A percentile compares a stretch with the other conserved stretches of the same genome.
phyloP scores from a whole-genome alignment of 768 basidiomycete genomes.

The Kwoniella dendrophila region DNA sequence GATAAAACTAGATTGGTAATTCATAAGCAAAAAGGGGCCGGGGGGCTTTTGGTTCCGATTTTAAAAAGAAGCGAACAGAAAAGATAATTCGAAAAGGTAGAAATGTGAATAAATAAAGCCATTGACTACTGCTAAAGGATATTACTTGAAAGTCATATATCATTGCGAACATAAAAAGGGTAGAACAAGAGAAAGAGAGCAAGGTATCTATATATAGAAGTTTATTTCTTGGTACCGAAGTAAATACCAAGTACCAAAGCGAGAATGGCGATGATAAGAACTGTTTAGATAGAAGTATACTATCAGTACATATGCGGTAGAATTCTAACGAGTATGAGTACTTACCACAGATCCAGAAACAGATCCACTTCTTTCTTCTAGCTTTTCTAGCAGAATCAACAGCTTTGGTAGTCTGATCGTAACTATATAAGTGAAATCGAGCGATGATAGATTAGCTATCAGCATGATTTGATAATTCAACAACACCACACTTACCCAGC shows the following conservation, averaged over 20 bases:
- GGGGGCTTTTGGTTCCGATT: too few relatives aligned
- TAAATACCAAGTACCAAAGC: slow-evolving; percentile 38
- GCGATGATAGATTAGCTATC: background rate
- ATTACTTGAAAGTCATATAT: too few relatives aligned
- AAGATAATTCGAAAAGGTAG: too few relatives aligned
- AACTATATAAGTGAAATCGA: slow-evolving; percentile 59
- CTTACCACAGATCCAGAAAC: slow-evolving; percentile 63
- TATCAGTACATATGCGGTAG: background rate
- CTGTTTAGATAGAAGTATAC: slow-evolving; percentile 15
- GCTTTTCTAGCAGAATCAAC: slow-evolving; percentile 83
- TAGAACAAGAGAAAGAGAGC: background rate
- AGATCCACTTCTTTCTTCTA: slow-evolving; percentile 96
- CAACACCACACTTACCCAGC: slow-evolving; percentile 63
- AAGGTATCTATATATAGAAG: background rate
- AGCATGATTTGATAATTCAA: background rate
- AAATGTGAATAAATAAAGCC: too few relatives aligned
- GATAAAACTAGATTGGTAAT: too few relatives aligned
- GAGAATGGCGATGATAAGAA: slow-evolving; percentile 40
- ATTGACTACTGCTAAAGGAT: too few relatives aligned
- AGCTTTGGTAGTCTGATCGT: slow-evolving; percentile 81
- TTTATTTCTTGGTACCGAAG: slow-evolving; percentile 35
- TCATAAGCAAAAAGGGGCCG: too few relatives aligned
- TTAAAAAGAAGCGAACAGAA: too few relatives aligned
- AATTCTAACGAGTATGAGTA: slow-evolving; percentile 6
- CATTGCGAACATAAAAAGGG: too few relatives aligned